Evolutionary conservation across 306 rosid species (phyloP).

Genomic region (Datisca glomerata): DNA sequence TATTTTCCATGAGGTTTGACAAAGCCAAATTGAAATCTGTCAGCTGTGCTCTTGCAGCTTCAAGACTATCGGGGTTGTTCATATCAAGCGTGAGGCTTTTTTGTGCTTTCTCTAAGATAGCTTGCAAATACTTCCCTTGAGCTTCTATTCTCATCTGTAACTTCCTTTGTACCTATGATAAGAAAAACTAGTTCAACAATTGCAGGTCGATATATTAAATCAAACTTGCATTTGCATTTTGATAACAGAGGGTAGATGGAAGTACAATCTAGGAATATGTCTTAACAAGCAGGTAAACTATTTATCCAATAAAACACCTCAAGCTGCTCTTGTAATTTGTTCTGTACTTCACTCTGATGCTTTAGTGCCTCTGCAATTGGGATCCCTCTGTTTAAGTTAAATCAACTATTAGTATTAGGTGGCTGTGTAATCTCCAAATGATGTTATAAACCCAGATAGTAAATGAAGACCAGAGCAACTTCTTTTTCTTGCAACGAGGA

Average conservation of each 20-base stretch:
- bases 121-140: conserved; percentile 79
- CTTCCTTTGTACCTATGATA: conserved; percentile 59
- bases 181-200: not conserved
- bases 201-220: too few relatives aligned
- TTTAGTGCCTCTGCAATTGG: conserved; percentile 53
- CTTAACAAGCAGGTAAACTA: too few relatives aligned
- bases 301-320: too few relatives aligned
- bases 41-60: conserved; percentile 47
- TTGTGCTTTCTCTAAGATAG: conserved; percentile 73
- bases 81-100: conserved; percentile 41
- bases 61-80: conserved; percentile 30
- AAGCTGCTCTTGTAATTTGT: conserved; percentile 65
- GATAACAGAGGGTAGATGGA: too few relatives aligned
- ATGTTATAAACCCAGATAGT: too few relatives aligned
- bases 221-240: too few relatives aligned
- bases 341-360: conserved; percentile 64
- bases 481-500: too few relatives aligned
- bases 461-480: too few relatives aligned
- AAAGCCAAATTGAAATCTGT: conserved; percentile 58
- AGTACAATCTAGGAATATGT: too few relatives aligned
- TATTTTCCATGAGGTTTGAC: conserved; percentile 56
- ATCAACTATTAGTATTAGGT: conserved; percentile 12
- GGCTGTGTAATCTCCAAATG: conserved; percentile 1
- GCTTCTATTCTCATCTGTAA: conserved; percentile 80
- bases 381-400: conserved; percentile 32